Base-by-base conservation (phyloP, 768 basidiomycete species). In the Pleurotus platypus region DNA sequence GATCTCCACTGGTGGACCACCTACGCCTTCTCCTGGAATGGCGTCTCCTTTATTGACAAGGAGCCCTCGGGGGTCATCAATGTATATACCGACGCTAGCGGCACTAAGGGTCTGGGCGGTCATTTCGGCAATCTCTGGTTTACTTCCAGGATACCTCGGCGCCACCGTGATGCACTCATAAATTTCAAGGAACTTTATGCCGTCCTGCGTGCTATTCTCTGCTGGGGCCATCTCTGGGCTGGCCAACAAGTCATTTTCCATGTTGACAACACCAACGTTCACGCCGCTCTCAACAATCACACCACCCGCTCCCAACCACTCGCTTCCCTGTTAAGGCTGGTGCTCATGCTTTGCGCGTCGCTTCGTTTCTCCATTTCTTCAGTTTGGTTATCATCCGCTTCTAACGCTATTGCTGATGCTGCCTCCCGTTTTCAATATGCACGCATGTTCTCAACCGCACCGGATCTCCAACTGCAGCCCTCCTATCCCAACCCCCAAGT, bases 1-100 rank as follows among this genome's bases (percentile, higher is more conserved):
- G 68, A 75, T 58, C 48, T 76, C 0, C 46, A 42, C 9, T 76
- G 73, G 75, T 76, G 74, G 72, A 11, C 22, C 0, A 54, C 39
- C 5, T 66, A 67, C 47, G 47, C 61, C n/a, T 15, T 58, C 0
- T 11, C 58, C 0, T 75, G 69, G 70, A 74, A 73, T 45, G 70
- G 70, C 1, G 60, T 71, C 15, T 57, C 53, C 18, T 9, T 69
- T 2, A 48, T 68, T 4, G 8, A 37, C 9, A 30, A 30, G 27
- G 63, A 58, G 5, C 48, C 58, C 16, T 47, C 43, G 1, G 57
- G 49, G 6, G 49, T 58, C 3, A 4, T 69, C 1, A 18, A 60
- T 12, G 55, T 74, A 13, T 64, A 62, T 54, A 72, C 70, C 1
- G 71, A 75, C 57, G 70, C 71, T 0, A 73, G 72, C 46, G 67